Evolutionary conservation across 176 grass and related monocot genomes (phyloP), one percentile per base, ranked within the genome.

Genomic region (Avena atlantica): DNA sequence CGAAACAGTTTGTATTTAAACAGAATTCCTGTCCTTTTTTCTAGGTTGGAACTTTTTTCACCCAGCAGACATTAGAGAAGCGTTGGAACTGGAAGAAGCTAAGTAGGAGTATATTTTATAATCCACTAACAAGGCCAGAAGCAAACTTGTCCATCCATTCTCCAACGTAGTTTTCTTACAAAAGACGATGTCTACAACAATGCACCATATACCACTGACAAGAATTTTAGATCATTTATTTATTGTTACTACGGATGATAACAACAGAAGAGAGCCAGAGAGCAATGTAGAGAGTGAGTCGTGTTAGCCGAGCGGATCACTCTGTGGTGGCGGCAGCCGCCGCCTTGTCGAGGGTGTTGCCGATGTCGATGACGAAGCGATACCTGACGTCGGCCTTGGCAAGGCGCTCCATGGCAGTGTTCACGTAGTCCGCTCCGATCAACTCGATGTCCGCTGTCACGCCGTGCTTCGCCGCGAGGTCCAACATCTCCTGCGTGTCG

Each of bases 321-420:
- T 45, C 65, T 60, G 66, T 57, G n/a, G 58, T 49, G 44, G 47
- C 21, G 6, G 52, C 45, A 48, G 19, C 36, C 48, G 29, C 8
- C 3, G 44, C 40, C 24, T 29, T 61, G 62, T 88, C 79, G 48
- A 94, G 84, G 14, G 94, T 93, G 82, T 93, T 96, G 81, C 83
- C 88, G 17, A 97, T 83, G 92, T 97, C 94, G 81, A 97, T 97
- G 59, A 97, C 92, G 9, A 97, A 97, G 34, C 94, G 87, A 47
- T 90, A 97, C 79, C 83, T 84, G n/a, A 94, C 94, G 31, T 97
- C 94, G 2, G 84, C 74, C 69, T 85, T 94, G 61, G 78, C 83
- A 4, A 97, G 89, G 21, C 94, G 79, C 83, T 97, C 88, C 71
- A 94, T 70, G 71, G 94, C 94, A 13, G 76, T 27, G 85, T 94